Conservation (phyloP, 257 asterid species). For the Petrea volubilis region DNA sequence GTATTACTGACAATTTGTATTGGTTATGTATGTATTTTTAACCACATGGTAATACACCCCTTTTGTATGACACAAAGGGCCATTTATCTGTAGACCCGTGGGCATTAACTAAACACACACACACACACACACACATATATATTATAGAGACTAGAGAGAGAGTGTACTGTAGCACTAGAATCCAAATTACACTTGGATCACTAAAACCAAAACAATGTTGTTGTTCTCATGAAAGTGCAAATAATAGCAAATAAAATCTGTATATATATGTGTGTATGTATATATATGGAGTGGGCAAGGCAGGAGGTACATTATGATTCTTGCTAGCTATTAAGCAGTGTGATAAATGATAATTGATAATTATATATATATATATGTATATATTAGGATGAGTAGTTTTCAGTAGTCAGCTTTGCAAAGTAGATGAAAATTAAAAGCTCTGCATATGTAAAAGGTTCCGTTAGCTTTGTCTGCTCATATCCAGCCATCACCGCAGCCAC, state of each 20-base stretch:
- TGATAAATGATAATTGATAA: no score
- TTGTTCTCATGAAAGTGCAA: neutral
- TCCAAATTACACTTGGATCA: neutral
- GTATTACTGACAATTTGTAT: no score
- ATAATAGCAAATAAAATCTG: neutral
- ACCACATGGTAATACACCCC: no score
- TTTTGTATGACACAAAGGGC: neutral
- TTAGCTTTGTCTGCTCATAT: slow-evolving; percentile 56
- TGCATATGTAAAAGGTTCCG: slow-evolving; percentile 42
- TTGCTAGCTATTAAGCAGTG: no score
- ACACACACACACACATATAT: neutral
- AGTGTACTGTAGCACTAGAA: neutral
- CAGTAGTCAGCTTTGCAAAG: slow-evolving; percentile 23
- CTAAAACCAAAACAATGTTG: neutral
- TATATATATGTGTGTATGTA: neutral
- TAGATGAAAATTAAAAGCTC: slow-evolving; percentile 18
- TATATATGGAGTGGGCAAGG: neutral
- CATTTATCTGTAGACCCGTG: neutral
- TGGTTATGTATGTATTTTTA: no score
- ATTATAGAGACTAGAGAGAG: neutral
- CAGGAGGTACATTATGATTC: no score
- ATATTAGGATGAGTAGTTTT: neutral
- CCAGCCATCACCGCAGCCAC: neutral
- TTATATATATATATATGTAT: no score
- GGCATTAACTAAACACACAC: neutral